These are phyloP conservation scores for Yarrowia sp. DNA, from an alignment of 805 yeast genomes.

Conservation along the genomic window DNA sequence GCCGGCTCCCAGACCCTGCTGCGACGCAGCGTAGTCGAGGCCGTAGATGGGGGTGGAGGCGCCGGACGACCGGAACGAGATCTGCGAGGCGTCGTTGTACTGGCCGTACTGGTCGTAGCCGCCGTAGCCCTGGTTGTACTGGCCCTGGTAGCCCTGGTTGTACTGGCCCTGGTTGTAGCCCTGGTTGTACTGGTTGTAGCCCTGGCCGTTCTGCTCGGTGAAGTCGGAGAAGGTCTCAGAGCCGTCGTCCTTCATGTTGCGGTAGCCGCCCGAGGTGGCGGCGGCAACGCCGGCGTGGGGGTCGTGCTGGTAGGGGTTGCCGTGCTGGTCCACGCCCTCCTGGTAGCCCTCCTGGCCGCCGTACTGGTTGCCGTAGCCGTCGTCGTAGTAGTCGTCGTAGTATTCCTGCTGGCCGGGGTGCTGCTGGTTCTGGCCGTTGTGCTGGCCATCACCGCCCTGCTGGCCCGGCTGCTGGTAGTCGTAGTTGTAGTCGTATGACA, in stretches of 20 bases:
- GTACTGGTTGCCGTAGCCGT: slow-evolving; percentile 29
- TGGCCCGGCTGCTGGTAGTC: slow-evolving; percentile 30
- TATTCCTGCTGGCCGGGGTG: slow-evolving; percentile 32
- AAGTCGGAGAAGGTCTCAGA: slow-evolving; percentile 45
- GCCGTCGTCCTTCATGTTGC: slow-evolving; percentile 39
- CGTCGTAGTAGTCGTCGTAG: slow-evolving; percentile 33
- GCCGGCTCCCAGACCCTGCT: slow-evolving; percentile 52
- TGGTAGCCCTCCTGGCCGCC: slow-evolving; percentile 36
- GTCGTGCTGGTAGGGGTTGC: slow-evolving; percentile 45
- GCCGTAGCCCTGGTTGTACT: slow-evolving; percentile 36
- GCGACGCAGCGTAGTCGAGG: slow-evolving; percentile 44
- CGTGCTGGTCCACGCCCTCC: slow-evolving; percentile 40
- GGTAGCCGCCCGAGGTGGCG: slow-evolving; percentile 40
- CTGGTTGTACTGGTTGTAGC: slow-evolving; percentile 36
- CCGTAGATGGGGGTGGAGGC: slow-evolving; percentile 94
- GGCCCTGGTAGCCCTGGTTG: slow-evolving; percentile 36
- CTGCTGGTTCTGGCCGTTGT: slow-evolving; percentile 31
- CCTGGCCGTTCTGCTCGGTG: slow-evolving; percentile 38
- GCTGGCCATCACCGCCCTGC: slow-evolving; percentile 31
- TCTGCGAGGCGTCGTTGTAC: slow-evolving; percentile 44
- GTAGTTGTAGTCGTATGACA: slow-evolving; percentile 34
- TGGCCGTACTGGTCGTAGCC: slow-evolving; percentile 26
- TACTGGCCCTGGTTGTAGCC: slow-evolving; percentile 35
- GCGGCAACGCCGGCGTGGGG: slow-evolving; percentile 44
- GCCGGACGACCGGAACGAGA: slow-evolving; percentile 84